These are phyloP conservation scores for Castanopsis chinensis DNA, from an alignment of 306 rosid genomes.

Conservation along the genomic window DNA sequence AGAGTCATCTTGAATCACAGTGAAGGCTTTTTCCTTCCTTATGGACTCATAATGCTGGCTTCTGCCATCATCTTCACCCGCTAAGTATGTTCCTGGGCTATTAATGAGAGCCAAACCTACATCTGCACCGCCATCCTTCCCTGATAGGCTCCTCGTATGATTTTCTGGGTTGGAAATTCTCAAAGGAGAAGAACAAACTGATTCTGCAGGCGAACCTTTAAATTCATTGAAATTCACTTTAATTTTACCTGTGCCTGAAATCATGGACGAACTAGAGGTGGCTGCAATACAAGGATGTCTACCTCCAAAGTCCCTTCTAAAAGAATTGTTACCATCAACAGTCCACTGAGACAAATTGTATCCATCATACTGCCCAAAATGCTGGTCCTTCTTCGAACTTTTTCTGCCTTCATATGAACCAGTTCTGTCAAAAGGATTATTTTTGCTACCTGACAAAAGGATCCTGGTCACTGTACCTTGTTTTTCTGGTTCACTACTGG, in stretches of 20 bases:
- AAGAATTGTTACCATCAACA: conserved; percentile 54
- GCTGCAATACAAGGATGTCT: conserved; percentile 67
- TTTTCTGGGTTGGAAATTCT: conserved; percentile 66
- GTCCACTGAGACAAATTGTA: conserved; percentile 41
- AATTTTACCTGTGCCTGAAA: conserved; percentile 85
- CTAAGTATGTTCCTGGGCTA: conserved; percentile 56
- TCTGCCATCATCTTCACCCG: conserved; percentile 61
- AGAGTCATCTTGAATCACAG: conserved; percentile 37
- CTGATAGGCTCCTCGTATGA: conserved; percentile 38
- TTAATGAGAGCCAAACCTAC: conserved; percentile 27
- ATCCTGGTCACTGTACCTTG: conserved; percentile 25
- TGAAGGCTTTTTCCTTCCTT: conserved; percentile 48
- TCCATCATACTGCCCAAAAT: conserved; percentile 37
- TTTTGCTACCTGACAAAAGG: background rate
- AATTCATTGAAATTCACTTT: conserved; percentile 74
- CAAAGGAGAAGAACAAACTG: conserved; percentile 95
- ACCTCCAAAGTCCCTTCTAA: conserved; percentile 60
- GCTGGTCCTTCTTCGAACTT: conserved; percentile 49
- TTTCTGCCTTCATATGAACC: background rate
- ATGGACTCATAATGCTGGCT: conserved; percentile 51
- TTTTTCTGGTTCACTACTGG: conserved; percentile 58
- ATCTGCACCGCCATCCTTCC: conserved; percentile 49
- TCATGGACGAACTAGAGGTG: conserved; percentile 89
- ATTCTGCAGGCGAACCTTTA: conserved; percentile 96
- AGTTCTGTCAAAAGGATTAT: background rate